Evolutionary conservation across 129 eudicot genomes (phyloP).

Genomic region (Deinandra increscens): DNA sequence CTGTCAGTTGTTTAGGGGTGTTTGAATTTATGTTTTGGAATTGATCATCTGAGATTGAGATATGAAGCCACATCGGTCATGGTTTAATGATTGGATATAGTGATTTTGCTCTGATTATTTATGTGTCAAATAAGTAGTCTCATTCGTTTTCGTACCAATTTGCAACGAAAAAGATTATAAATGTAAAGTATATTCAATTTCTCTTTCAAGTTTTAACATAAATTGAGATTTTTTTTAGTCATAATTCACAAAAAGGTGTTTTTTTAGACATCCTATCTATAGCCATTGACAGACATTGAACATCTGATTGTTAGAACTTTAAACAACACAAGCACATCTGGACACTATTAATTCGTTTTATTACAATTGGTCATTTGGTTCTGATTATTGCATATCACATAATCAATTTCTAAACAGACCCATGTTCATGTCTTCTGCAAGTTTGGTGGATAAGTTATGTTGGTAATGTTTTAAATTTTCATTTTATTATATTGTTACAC

Average conservation of each 20-base stretch:
- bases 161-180: not conserved
- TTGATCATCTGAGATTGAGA: not conserved
- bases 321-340: not conserved
- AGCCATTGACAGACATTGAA: not conserved
- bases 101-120: not conserved
- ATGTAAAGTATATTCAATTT: not conserved
- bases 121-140: not conserved
- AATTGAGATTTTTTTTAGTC: not conserved
- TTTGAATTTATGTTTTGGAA: not conserved
- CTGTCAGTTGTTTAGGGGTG: not conserved
- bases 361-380: not conserved
- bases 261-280: not conserved
- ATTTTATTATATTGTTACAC: slow-evolving; percentile 14
- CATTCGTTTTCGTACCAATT: not conserved
- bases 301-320: not conserved
- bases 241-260: not conserved
- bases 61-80: not conserved
- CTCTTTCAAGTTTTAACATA: not conserved
- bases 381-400: not conserved
- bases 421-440: not conserved
- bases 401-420: not conserved
- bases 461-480: not conserved
- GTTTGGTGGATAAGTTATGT: not conserved
- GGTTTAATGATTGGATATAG: not conserved
- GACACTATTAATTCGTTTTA: not conserved